A percentile compares a stretch with the other conserved stretches of the same genome.
phyloP scores from a whole-genome alignment of 768 basidiomycete genomes.

The Suillus alpinus region DNA sequence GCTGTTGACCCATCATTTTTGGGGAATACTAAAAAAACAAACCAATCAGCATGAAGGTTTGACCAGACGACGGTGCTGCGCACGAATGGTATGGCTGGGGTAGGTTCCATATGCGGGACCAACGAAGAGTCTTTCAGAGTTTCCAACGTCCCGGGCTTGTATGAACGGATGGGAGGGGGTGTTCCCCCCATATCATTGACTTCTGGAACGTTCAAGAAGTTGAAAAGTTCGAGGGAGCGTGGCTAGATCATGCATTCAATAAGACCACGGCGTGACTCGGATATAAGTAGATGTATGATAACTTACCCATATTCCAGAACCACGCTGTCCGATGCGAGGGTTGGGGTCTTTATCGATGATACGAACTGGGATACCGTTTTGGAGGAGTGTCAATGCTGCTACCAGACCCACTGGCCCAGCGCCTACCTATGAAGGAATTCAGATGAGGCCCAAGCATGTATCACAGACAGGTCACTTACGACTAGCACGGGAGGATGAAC shows the following conservation, averaged over 20 bases:
- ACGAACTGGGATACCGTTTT: slow-evolving; percentile 22
- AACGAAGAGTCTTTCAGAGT: slow-evolving; percentile 9
- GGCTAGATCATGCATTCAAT: slow-evolving; percentile 27
- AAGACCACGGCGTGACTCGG: neutral
- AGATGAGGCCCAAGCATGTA: neutral
- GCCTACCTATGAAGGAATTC: slow-evolving; percentile 33
- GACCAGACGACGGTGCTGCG: neutral
- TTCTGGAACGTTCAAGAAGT: slow-evolving; percentile 33
- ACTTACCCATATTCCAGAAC: slow-evolving; percentile 33
- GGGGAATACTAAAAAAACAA: slow-evolving; percentile 12
- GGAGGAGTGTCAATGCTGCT: slow-evolving; percentile 36
- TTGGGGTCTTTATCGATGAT: slow-evolving; percentile 12
- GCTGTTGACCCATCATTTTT: slow-evolving; percentile 23
- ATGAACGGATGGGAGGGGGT: slow-evolving; percentile 30
- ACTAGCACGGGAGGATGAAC: neutral
- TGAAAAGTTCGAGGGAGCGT: slow-evolving; percentile 23
- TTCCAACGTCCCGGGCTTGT: slow-evolving; percentile 18
- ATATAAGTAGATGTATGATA: neutral
- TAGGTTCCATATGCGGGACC: slow-evolving; percentile 15
- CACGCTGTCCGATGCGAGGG: slow-evolving; percentile 35
- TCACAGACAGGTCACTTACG: neutral
- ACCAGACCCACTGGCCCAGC: slow-evolving; percentile 46
- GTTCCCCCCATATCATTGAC: slow-evolving; percentile 28
- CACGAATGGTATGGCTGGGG: slow-evolving; percentile 24
- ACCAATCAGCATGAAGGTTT: neutral